These are phyloP conservation scores for Cryptosporidium tyzzeri DNA, from an alignment of 169 alveolate genomes.

Conservation along the genomic window DNA sequence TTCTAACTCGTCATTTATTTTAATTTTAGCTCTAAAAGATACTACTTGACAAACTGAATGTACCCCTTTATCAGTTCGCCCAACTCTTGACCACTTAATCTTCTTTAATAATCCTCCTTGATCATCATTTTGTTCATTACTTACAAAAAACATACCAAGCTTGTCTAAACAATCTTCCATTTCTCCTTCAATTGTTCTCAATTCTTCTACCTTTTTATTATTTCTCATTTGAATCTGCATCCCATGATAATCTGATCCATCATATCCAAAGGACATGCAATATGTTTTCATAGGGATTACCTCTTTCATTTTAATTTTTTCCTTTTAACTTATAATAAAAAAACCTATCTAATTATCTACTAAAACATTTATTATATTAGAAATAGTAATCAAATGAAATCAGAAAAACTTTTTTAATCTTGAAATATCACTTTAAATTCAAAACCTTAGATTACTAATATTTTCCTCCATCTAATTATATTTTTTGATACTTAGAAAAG, in stretches of 20 bases:
- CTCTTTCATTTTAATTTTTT: background rate
- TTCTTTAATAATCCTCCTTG: conserved; percentile 61
- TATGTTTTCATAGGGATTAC: conserved; percentile 76
- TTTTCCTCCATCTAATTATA: background rate
- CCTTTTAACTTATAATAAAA: no score
- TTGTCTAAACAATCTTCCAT: conserved; percentile 43
- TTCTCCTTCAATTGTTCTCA: conserved; percentile 56
- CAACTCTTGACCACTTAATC: conserved; percentile 85
- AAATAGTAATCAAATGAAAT: background rate
- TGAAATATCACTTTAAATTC: background rate
- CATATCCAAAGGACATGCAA: conserved; percentile 81
- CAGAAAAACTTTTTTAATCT: background rate
- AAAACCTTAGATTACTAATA: background rate
- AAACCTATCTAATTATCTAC: background rate
- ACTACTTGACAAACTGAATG: conserved; percentile 71
- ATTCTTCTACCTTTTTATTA: conserved; percentile 75
- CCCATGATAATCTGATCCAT: conserved; percentile 86
- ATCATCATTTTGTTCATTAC: background rate
- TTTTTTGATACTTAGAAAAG: background rate
- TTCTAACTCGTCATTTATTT: background rate
- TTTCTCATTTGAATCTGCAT: conserved; percentile 83
- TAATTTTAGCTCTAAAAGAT: conserved; percentile 68
- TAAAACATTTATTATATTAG: background rate
- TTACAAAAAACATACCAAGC: conserved; percentile 15
- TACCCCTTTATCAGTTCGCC: conserved; percentile 91